Evolutionary conservation across 2,329 filamentous ascomycete genomes (phyloP).

Genomic region (Rutstroemia sydowiana): DNA sequence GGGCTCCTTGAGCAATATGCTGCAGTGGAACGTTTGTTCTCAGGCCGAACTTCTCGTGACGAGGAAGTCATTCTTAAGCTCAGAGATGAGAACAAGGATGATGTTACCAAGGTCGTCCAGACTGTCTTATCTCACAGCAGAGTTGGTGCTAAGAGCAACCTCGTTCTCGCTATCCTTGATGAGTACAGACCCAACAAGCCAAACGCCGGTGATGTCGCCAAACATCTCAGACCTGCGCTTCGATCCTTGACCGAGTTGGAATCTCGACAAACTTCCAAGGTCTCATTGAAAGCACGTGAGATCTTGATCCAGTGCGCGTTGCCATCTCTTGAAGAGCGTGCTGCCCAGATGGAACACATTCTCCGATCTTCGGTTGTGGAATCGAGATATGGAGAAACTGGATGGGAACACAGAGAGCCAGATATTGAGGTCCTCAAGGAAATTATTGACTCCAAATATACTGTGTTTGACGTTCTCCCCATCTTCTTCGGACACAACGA

Average conservation of each 20-base stretch:
- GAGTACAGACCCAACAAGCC: conserved; percentile 95
- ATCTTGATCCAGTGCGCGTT: conserved; percentile 95
- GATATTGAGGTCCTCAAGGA: conserved; percentile 89
- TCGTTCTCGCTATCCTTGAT: conserved; percentile 84
- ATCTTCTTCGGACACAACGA: conserved; percentile 94
- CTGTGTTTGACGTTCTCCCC: conserved; percentile 91
- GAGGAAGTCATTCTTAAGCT: conserved; percentile 91
- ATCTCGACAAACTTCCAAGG: conserved; percentile 78
- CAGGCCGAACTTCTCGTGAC: conserved; percentile 74
- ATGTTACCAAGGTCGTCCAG: conserved; percentile 75
- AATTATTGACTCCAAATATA: conserved; percentile 97
- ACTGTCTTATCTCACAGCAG: conserved; percentile 90
- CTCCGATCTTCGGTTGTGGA: conserved; percentile 91
- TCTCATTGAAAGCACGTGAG: conserved; percentile 93
- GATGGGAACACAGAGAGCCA: conserved; percentile 92
- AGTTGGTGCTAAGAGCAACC: conserved; percentile 87
- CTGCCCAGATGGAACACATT: conserved; percentile 97
- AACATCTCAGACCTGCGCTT: conserved; percentile 75
- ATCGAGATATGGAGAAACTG: conserved; percentile 94
- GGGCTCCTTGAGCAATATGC: conserved; percentile 75
- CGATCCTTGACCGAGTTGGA: conserved; percentile 87
- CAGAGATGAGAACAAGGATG: conserved; percentile 93
- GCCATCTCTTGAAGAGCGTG: conserved; percentile 90
- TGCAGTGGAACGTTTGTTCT: conserved; percentile 80
- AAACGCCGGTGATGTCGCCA: conserved; percentile 77